A percentile compares a stretch with the other conserved stretches of the same genome.
phyloP scores from a whole-genome alignment of 108 stramenopile genomes.

The Fragilariopsis cylindrus region DNA sequence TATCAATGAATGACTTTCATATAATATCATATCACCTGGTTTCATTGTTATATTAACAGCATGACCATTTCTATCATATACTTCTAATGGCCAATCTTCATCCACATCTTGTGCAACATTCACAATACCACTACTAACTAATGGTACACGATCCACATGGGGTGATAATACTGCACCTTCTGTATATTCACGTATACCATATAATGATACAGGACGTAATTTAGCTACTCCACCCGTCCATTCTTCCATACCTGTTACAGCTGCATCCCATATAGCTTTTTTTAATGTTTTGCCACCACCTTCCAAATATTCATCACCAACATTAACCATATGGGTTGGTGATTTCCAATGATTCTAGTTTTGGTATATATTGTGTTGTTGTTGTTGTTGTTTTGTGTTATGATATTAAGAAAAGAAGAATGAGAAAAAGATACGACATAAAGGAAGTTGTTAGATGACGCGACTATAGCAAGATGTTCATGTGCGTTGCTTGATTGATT shows the following conservation, averaged over 20 bases:
- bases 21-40: constrained; percentile 91
- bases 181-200: constrained; percentile 91
- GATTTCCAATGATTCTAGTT: constrained; percentile 64
- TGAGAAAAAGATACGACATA: too few species aligned
- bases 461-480: too few species aligned
- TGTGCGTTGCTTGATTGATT: too few species aligned
- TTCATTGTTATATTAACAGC: constrained; percentile 90
- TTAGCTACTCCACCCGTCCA: constrained; percentile 83
- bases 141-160: constrained; percentile 93
- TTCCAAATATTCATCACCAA: constrained; percentile 65
- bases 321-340: constrained; percentile 75
- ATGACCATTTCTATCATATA: constrained; percentile 78
- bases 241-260: constrained; percentile 77
- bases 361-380: background rate
- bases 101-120: constrained; percentile 93
- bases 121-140: constrained; percentile 83
- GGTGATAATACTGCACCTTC: constrained; percentile 82
- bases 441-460: too few species aligned
- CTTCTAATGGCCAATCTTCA: constrained; percentile 89
- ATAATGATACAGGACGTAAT: constrained; percentile 76
- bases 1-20: constrained; percentile 66
- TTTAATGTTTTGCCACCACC: constrained; percentile 75
- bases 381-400: too few species aligned
- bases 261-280: constrained; percentile 75
- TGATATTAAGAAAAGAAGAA: too few species aligned